Conservation (phyloP, 805 yeast genomes). For the Tetrapisispora fleetii region DNA sequence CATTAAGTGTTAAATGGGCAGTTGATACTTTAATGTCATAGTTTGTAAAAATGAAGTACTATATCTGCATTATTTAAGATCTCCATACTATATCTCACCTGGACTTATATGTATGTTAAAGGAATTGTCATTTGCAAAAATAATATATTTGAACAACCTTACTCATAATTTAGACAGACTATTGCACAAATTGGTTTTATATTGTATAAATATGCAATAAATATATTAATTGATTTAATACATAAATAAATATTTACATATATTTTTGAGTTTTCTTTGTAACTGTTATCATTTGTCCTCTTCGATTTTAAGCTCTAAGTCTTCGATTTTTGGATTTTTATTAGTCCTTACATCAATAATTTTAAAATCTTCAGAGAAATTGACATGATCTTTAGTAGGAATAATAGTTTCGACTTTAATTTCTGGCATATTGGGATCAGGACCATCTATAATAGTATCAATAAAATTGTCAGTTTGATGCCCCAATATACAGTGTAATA, state of each 20-base stretch:
- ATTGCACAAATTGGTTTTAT: too few relatives aligned
- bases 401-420: conserved; percentile 59
- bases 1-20: conserved; percentile 85
- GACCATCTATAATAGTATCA: conserved; percentile 47
- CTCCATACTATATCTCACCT: too few relatives aligned
- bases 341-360: conserved; percentile 33
- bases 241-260: background rate
- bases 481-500: conserved; percentile 55
- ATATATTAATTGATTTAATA: too few relatives aligned
- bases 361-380: conserved; percentile 52
- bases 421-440: conserved; percentile 66
- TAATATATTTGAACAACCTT: background rate
- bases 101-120: too few relatives aligned
- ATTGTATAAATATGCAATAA: too few relatives aligned
- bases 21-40: conserved; percentile 71
- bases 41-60: background rate
- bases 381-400: conserved; percentile 45
- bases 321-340: background rate
- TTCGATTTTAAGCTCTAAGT: background rate
- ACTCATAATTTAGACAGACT: background rate
- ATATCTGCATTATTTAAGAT: background rate
- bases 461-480: conserved; percentile 28
- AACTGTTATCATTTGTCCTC: background rate
- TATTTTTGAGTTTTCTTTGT: background rate
- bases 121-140: too few relatives aligned